phyloP scores from a whole-genome alignment of 192 early-diverging fungal genomes.

The Podila verticillata region DNA sequence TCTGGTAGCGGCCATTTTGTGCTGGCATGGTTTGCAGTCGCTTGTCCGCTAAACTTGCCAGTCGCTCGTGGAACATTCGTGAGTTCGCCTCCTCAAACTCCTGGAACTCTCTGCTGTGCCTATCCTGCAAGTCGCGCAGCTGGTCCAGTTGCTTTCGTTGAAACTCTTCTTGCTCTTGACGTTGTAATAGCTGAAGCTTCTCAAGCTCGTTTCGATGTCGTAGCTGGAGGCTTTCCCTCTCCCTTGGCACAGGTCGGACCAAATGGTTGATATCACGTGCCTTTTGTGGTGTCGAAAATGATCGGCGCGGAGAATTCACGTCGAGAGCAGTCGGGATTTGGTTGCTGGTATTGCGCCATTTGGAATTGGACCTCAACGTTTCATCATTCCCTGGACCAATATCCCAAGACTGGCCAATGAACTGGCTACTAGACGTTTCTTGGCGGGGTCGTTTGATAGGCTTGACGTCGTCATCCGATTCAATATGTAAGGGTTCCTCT shows the following conservation, averaged over 20 bases:
- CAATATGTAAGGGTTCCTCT: slow-evolving; percentile 1
- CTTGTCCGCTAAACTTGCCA: slow-evolving; percentile 21
- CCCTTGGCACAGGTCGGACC: not conserved
- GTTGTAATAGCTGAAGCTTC: slow-evolving; percentile 33
- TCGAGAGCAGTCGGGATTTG: not conserved
- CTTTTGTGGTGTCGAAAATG: not conserved
- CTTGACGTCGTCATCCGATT: slow-evolving; percentile 20
- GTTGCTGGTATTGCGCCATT: not conserved
- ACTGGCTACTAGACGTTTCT: slow-evolving; percentile 16
- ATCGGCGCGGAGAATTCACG: not conserved
- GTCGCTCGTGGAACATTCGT: slow-evolving; percentile 8
- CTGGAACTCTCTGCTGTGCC: slow-evolving; percentile 31
- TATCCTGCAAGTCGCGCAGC: slow-evolving; percentile 33
- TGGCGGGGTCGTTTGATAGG: slow-evolving; percentile 9
- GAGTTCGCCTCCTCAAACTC: slow-evolving; percentile 26
- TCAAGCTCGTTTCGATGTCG: slow-evolving; percentile 35
- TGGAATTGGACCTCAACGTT: not conserved
- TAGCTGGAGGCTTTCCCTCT: slow-evolving; percentile 33
- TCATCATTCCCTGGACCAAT: slow-evolving; percentile 21
- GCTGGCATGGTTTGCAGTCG: slow-evolving; percentile 17
- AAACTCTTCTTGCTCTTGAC: slow-evolving; percentile 48
- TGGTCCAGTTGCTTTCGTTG: slow-evolving; percentile 44
- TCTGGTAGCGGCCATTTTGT: slow-evolving; percentile 5
- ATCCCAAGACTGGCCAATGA: slow-evolving; percentile 48
- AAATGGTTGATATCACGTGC: not conserved